Evolutionary conservation across 495 filamentous ascomycete species (phyloP).

Genomic region (Endocarpon pusillum): DNA sequence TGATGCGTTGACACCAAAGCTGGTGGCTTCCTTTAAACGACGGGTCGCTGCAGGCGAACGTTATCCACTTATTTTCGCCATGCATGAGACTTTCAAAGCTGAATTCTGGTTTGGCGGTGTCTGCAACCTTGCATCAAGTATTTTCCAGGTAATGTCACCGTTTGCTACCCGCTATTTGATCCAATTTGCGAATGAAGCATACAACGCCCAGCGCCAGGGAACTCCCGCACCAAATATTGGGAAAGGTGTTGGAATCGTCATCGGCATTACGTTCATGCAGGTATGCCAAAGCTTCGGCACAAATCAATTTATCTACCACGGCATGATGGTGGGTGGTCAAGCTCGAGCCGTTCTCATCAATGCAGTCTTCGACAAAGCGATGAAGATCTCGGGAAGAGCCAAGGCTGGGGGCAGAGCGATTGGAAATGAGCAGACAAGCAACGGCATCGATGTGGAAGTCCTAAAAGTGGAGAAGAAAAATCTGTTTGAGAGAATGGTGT

Average conservation of each 20-base stretch:
- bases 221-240: conserved; percentile 41
- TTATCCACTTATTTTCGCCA: conserved; percentile 56
- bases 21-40: conserved; percentile 48
- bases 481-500: conserved; percentile 24
- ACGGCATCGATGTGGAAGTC: conserved; percentile 10
- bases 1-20: conserved; percentile 42
- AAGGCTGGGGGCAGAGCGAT: conserved; percentile 45
- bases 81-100: conserved; percentile 73
- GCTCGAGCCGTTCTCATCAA: conserved; percentile 55
- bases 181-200: conserved; percentile 63
- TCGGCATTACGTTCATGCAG: conserved; percentile 67
- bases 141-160: conserved; percentile 57
- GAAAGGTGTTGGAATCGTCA: conserved; percentile 50
- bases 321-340: conserved; percentile 68
- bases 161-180: conserved; percentile 63
- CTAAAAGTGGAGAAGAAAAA: conserved; percentile 26
- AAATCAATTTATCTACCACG: conserved; percentile 69
- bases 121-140: conserved; percentile 53
- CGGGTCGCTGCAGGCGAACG: conserved; percentile 49
- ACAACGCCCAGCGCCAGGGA: conserved; percentile 31
- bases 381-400: conserved; percentile 64
- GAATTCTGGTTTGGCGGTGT: conserved; percentile 75
- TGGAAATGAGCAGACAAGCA: conserved; percentile 16
- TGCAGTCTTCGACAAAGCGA: conserved; percentile 63
- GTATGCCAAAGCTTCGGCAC: conserved; percentile 50